Percentiles rank a stretch among this genome's conserved stretches.
phyloP scores from a whole-genome alignment of 345 rosid species.

The Citropsis articulata region DNA sequence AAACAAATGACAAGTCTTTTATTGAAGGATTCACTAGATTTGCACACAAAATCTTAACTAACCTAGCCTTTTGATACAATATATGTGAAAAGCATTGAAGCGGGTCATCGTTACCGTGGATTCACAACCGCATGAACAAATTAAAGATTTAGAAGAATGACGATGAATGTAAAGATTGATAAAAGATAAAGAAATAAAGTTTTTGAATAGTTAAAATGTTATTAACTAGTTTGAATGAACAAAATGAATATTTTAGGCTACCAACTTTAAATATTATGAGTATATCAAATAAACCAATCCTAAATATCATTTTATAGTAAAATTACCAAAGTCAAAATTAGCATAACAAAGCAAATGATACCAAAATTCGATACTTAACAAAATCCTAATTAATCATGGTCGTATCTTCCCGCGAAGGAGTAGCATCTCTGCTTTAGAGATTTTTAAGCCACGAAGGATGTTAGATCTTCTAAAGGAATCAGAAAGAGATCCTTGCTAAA shows the following conservation, averaged over 20 bases:
- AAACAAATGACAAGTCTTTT: neutral
- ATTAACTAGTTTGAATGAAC: no score
- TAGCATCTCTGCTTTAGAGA: conserved; percentile 1
- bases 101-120: neutral
- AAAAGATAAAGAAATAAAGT: no score
- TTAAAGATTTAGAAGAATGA: no score
- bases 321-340: no score
- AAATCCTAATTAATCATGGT: neutral
- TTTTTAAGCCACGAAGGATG: neutral
- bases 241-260: no score
- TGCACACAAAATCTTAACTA: neutral
- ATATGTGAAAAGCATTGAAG: neutral
- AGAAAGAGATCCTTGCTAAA: conserved; percentile 9
- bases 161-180: no score
- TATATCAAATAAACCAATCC: no score
- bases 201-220: no score
- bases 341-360: no score
- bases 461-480: neutral
- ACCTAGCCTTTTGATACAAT: neutral
- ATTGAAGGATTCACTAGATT: neutral
- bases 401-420: neutral
- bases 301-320: no score
- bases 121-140: neutral
- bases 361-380: no score
- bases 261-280: no score